Evolutionary conservation across 306 rosid genomes (phyloP), one percentile per base, ranked within the genome.

Genomic region (Benincasa hispida): DNA sequence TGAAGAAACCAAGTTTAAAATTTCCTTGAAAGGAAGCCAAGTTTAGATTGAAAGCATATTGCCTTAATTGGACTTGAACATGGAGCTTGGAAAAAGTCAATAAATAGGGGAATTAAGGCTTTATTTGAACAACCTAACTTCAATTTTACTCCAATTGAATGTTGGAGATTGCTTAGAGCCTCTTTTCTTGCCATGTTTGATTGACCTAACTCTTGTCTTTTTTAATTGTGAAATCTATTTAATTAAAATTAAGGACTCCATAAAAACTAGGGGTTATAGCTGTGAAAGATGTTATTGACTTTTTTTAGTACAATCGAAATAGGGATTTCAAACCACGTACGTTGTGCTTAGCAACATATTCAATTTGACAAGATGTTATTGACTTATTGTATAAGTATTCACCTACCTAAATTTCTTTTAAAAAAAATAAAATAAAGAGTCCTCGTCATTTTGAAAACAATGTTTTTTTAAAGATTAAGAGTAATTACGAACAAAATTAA

Each of bases 101-200:
- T 57, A 21, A 65, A 67, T 67, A 45, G 17, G 30, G 9, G 37
- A 67, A 10, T 32, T 53, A 39, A 39, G 19, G 30, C 32, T 22
- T 67, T 37, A 25, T 67, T 30, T 39, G 30, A 67, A 67, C 9
- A 67, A 37, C 30, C 39, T 65, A 32, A 65, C 72, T 35, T 65
- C 17, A 39, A 37, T 11, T 37, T n/a, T 37, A 67, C 74, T 39
- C 74, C 10, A 67, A 37, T n/a, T 19, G 74, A 39, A 34, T 45
- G 48, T 63, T 63, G 27, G 72, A 63, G 72, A 63, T 32, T 63
- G 72, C 70, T 66, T 66, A 47, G 18, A 19, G 50, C 73, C 73
- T 10, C 9, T 37, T 37, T 66, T 39, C 51, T 37, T 11, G 32
- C 53, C 0, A 10, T 39, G 10, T 67, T 67, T 39, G 51, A 67